These are phyloP conservation scores for Tinospora cordifolia DNA, from an alignment of 164 flowering plant species.

Conservation along the genomic window DNA sequence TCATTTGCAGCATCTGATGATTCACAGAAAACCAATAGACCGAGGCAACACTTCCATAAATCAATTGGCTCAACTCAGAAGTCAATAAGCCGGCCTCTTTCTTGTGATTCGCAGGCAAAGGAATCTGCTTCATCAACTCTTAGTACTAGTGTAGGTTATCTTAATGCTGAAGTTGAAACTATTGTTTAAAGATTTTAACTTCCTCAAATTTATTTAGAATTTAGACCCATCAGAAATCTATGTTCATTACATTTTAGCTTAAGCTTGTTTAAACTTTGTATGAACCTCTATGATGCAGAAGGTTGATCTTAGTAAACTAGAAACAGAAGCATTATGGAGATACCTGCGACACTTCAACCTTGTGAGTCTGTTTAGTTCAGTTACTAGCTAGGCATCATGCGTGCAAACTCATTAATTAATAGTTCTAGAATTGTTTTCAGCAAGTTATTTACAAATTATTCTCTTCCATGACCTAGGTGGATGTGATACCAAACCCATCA, in stretches of 20 bases:
- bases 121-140: slow-evolving; percentile 47
- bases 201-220: background rate
- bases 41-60: slow-evolving; percentile 61
- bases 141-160: slow-evolving; percentile 55
- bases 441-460: too few relatives aligned
- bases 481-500: slow-evolving; percentile 71
- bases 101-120: slow-evolving; percentile 75
- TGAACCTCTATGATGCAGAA: too few relatives aligned
- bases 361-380: too few relatives aligned
- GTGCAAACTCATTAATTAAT: too few relatives aligned
- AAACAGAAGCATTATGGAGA: slow-evolving; percentile 82
- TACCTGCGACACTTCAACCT: slow-evolving; percentile 90
- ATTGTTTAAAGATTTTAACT: too few relatives aligned
- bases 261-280: too few relatives aligned
- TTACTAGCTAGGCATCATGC: too few relatives aligned
- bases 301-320: slow-evolving; percentile 84
- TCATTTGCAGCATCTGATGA: slow-evolving; percentile 77
- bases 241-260: too few relatives aligned
- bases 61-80: slow-evolving; percentile 62
- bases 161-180: too few relatives aligned
- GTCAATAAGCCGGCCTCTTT: slow-evolving; percentile 62
- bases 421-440: too few relatives aligned
- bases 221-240: too few relatives aligned
- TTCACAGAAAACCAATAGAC: slow-evolving; percentile 61
- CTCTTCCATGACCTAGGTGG: slow-evolving; percentile 59